Evolutionary conservation across 2,329 filamentous ascomycete species (phyloP).

Genomic region (Podosphaera fusca): DNA sequence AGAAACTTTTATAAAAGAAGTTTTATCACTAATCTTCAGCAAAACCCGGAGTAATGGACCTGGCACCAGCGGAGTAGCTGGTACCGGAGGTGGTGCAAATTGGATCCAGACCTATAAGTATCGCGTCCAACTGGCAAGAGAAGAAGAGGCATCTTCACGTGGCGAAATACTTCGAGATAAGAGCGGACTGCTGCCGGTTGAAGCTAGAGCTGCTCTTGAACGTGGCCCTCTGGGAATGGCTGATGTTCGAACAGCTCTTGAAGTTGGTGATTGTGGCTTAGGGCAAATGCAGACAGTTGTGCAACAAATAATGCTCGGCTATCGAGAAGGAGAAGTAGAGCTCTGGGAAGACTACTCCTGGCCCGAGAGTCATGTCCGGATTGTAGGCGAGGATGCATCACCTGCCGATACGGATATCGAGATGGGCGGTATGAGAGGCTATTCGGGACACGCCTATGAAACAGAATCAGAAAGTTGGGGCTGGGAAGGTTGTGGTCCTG

Average conservation of each 20-base stretch:
- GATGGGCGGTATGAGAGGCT: conserved; percentile 22
- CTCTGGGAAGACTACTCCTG: conserved; percentile 34
- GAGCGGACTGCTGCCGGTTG: conserved; percentile 55
- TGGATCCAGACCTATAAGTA: conserved; percentile 67
- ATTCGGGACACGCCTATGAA: conserved; percentile 28
- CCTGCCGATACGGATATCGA: conserved; percentile 16
- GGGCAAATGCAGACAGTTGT: conserved; percentile 56
- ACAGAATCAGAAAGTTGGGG: conserved; percentile 33
- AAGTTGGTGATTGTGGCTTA: conserved; percentile 53
- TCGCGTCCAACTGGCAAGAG: conserved; percentile 45
- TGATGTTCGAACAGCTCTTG: conserved; percentile 54
- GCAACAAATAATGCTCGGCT: conserved; percentile 44
- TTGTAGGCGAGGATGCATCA: conserved; percentile 11
- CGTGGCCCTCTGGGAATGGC: conserved; percentile 51
- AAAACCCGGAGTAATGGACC: conserved; percentile 42
- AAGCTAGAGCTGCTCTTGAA: conserved; percentile 52
- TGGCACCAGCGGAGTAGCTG: conserved; percentile 35
- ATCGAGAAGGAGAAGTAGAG: conserved; percentile 55
- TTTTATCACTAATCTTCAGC: conserved; percentile 37
- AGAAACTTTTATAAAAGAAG: conserved; percentile 44
- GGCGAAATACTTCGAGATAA: conserved; percentile 55
- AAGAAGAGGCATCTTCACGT: conserved; percentile 50
- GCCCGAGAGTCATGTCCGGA: conserved; percentile 14
- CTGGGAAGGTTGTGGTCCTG: conserved; percentile 36
- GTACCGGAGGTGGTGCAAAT: conserved; percentile 38